These are phyloP conservation scores for Umbelopsis ramanniana DNA, from an alignment of 192 early-diverging fungal species.

Conservation along the genomic window DNA sequence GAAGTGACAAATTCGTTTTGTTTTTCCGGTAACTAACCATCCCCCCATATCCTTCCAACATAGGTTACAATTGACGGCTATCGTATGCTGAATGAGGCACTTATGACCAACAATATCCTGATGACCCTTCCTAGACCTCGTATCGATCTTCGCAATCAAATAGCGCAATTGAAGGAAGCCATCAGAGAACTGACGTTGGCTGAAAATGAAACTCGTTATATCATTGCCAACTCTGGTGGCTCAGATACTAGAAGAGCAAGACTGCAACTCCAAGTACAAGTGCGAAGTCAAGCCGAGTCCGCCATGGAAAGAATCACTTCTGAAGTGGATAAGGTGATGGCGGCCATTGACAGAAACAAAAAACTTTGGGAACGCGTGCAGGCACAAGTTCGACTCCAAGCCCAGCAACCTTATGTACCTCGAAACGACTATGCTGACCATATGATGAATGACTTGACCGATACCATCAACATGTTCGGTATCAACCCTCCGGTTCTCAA, in stretches of 20 bases:
- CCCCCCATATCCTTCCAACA: not conserved
- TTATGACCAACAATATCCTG: slow-evolving; percentile 41
- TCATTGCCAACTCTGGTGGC: slow-evolving; percentile 44
- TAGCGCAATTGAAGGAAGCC: slow-evolving; percentile 25
- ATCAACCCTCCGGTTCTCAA: not conserved
- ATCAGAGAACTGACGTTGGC: slow-evolving; percentile 44
- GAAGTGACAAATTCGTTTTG: too few species aligned
- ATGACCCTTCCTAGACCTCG: slow-evolving; percentile 38
- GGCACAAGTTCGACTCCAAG: not conserved
- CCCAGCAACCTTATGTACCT: not conserved
- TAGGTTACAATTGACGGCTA: slow-evolving; percentile 54
- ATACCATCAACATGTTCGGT: not conserved
- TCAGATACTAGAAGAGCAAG: slow-evolving; percentile 36
- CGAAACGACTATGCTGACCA: slow-evolving; percentile 6
- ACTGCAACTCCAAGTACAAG: slow-evolving; percentile 31
- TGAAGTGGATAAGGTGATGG: not conserved
- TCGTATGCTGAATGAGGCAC: slow-evolving; percentile 41
- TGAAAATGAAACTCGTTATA: slow-evolving; percentile 45
- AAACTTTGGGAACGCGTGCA: slow-evolving; percentile 12
- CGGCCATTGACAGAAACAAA: not conserved
- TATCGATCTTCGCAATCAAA: slow-evolving; percentile 39
- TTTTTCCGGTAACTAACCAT: too few species aligned
- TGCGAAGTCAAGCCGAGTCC: slow-evolving; percentile 3
- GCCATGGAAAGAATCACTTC: not conserved
- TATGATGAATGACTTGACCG: not conserved